Percentiles rank a stretch among this genome's conserved stretches.
These are phyloP conservation scores for Xylaria telfairii DNA, from an alignment of 495 filamentous ascomycete genomes.

Conservation along the genomic window DNA sequence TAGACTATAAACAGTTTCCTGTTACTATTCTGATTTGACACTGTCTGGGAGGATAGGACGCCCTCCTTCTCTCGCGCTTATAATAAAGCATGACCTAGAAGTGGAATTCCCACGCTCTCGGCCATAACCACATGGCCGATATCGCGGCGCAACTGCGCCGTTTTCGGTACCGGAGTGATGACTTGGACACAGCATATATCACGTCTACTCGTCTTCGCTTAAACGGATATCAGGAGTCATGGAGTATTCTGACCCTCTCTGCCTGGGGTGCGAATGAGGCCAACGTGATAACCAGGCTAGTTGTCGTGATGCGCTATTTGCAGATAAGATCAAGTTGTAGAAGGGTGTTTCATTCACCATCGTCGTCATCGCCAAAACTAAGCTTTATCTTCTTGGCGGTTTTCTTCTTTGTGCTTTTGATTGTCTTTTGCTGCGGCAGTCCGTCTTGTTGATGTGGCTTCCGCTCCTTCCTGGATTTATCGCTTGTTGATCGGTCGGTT, in stretches of 20 bases:
- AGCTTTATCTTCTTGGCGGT: conserved; percentile 66
- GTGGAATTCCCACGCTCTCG: neutral
- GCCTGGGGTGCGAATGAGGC: neutral
- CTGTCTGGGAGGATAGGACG: neutral
- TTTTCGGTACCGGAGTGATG: neutral
- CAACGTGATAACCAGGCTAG: neutral
- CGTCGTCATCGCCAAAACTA: conserved; percentile 62
- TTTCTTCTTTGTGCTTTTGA: conserved; percentile 43
- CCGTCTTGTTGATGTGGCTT: neutral
- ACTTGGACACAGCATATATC: neutral
- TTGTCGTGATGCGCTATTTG: no score
- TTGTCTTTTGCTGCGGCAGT: neutral
- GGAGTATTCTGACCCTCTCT: neutral
- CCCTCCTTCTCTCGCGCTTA: neutral
- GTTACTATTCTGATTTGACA: neutral
- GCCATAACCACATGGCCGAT: neutral
- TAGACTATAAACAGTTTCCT: neutral
- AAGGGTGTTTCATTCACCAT: conserved; percentile 17
- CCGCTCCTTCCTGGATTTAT: neutral
- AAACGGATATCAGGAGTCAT: neutral
- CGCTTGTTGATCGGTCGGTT: conserved; percentile 13
- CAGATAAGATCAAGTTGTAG: neutral
- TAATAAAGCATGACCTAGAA: neutral
- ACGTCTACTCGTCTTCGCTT: neutral
- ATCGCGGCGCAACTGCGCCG: neutral